Base-by-base conservation (phyloP, 768 basidiomycete species). In the Mycena rosella region DNA sequence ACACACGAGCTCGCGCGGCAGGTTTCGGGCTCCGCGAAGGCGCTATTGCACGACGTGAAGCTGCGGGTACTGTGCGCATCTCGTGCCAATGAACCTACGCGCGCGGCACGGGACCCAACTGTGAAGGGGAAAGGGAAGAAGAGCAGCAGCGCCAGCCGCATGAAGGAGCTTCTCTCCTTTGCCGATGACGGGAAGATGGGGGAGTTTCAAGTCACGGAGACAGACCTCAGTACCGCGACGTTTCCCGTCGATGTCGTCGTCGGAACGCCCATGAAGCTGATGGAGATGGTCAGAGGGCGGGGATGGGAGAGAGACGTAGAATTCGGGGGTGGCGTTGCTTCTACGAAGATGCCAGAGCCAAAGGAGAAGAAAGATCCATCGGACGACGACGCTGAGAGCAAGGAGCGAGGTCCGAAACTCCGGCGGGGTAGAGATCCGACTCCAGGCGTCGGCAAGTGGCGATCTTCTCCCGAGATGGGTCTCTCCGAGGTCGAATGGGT, bases 1-100 rank as follows among this genome's bases (percentile, higher is more conserved):
- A 96, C 96, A 0, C 96, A 97, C 75, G 96, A 97, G 76, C 87
- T 98, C 18, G 85, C 93, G 3, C 87, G 96, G 4, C 96, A 96
- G 75, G 83, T 96, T 0, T 86, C 94, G 0, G 76, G 78, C 0
- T 92, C 91, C 64, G 90, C 94, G 2, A 96, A 96, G 73, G 79
- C 84, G 3, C 82, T 97, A 1, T 79, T 91, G 27, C 95, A 96
- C 78, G 78, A 87, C 18, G 83, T 89, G 72, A 95, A 94, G 76
- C 83, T 96, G 15, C 89, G 92, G n/a, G 87, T 94, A 0, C 55
- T 87, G 40, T 95, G 93, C 65, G 84, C 88, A 11, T 92, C 91
- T 60, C 86, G 85, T 45, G 85, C 87, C 15, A 94, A 93, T 69
- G 67, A 74, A 26, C 79, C 78, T 57, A 81, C 67, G 40, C 58